Percentiles rank a stretch among this genome's conserved stretches.
phyloP scores from a whole-genome alignment of 139 green algal species.

The Chlorella sorokiniana region DNA sequence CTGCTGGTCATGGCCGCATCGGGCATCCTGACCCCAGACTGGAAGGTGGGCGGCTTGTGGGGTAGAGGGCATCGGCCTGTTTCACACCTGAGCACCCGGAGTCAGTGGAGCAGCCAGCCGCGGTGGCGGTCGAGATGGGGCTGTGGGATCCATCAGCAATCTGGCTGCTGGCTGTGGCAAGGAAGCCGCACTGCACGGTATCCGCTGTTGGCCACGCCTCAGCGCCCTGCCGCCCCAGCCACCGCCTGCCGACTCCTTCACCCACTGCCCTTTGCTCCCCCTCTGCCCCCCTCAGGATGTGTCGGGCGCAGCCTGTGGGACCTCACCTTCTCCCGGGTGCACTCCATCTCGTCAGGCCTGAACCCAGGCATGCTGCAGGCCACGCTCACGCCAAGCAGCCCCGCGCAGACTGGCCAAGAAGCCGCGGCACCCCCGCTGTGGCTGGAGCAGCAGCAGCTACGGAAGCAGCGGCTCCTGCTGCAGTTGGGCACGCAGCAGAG shows the following conservation, averaged over 20 bases:
- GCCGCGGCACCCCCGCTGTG: too few relatives aligned
- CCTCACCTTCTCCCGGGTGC: conserved; percentile 67
- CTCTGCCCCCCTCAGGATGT: conserved; percentile 30
- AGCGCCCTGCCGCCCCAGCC: not conserved
- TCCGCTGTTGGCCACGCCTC: too few relatives aligned
- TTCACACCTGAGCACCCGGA: too few relatives aligned
- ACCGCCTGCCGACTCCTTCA: not conserved
- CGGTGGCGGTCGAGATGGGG: too few relatives aligned
- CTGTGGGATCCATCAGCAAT: too few relatives aligned
- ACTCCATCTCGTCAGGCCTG: conserved; percentile 62
- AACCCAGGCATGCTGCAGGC: conserved; percentile 52
- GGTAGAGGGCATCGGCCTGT: not conserved
- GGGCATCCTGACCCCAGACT: conserved; percentile 58
- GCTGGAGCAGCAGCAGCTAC: not conserved
- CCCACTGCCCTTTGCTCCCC: too few relatives aligned
- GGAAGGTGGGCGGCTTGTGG: conserved; percentile 38
- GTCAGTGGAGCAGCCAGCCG: too few relatives aligned
- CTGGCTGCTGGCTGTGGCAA: too few relatives aligned
- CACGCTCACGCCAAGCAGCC: not conserved
- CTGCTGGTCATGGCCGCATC: conserved; percentile 87
- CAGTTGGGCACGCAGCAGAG: too few relatives aligned
- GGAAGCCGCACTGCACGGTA: too few relatives aligned
- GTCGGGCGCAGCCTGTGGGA: conserved; percentile 74
- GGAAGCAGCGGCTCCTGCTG: too few relatives aligned
- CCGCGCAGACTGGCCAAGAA: not conserved